Conservation (phyloP, 2,329 filamentous ascomycete genomes). For the Scedosporium boydii region DNA sequence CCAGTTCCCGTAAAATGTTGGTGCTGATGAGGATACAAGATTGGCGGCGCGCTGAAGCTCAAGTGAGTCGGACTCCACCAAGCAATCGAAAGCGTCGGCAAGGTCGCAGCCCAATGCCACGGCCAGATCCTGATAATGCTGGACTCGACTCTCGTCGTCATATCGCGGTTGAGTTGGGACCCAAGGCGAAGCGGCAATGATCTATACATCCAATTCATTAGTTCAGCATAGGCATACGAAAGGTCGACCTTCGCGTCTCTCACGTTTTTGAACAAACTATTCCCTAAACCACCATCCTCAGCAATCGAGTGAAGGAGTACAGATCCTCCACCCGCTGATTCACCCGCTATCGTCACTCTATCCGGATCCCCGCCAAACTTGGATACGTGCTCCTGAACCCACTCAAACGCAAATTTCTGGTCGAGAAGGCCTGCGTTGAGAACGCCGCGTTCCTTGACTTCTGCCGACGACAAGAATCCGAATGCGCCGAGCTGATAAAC, state of each 20-base stretch:
- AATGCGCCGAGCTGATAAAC: constrained; percentile 23
- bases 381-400: constrained; percentile 41
- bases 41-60: constrained; percentile 25
- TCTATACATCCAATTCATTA: not conserved
- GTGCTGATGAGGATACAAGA: constrained; percentile 15
- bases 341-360: constrained; percentile 44
- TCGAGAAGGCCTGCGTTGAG: constrained; percentile 44
- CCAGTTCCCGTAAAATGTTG: constrained; percentile 6
- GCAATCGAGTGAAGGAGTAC: constrained; percentile 38
- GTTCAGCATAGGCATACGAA: not conserved
- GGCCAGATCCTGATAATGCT: constrained; percentile 23
- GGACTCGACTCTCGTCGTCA: constrained; percentile 19
- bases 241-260: not conserved
- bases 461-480: constrained; percentile 35
- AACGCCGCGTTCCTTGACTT: constrained; percentile 22
- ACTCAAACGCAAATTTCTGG: constrained; percentile 39
- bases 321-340: constrained; percentile 42
- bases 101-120: constrained; percentile 21
- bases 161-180: constrained; percentile 42
- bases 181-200: constrained; percentile 33
- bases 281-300: constrained; percentile 26
- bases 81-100: constrained; percentile 19
- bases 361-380: constrained; percentile 41
- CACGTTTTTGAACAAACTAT: constrained; percentile 34
- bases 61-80: constrained; percentile 21